A percentile compares a stretch with the other conserved stretches of the same genome.
Evolutionary conservation across 2,329 filamentous ascomycete species (phyloP).

Genomic region (Emmonsiellopsis sp.): DNA sequence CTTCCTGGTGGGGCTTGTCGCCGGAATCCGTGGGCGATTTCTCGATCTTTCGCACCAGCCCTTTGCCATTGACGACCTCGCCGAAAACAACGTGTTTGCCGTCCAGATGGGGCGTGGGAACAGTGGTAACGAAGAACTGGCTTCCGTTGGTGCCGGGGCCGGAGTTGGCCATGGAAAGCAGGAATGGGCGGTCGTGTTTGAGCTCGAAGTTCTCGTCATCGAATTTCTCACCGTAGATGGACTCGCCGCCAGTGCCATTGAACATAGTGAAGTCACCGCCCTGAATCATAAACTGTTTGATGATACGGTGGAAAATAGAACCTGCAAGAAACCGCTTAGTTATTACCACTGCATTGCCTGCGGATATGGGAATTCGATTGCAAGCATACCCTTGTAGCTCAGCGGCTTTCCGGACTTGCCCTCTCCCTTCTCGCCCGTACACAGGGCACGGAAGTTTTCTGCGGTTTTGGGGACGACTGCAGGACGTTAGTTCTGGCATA

Average conservation of each 20-base stretch:
- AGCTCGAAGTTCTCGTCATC: conserved; percentile 90
- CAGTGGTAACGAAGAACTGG: conserved; percentile 97
- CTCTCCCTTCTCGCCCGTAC: conserved; percentile 70
- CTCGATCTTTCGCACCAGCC: conserved; percentile 80
- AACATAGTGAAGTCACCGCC: conserved; percentile 93
- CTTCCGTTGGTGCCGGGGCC: conserved; percentile 92
- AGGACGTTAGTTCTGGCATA: neutral
- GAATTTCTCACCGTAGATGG: conserved; percentile 96
- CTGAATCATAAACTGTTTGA: conserved; percentile 98
- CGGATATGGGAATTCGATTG: neutral
- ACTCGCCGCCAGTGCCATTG: conserved; percentile 92
- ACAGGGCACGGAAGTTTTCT: conserved; percentile 76
- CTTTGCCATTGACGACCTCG: conserved; percentile 87
- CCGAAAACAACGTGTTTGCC: conserved; percentile 97
- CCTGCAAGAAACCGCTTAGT: conserved; percentile 34
- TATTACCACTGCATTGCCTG: neutral
- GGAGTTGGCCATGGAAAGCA: conserved; percentile 96
- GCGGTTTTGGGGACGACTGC: conserved; percentile 77
- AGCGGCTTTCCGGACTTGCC: conserved; percentile 76
- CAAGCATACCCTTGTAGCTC: conserved; percentile 64
- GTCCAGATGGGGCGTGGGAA: conserved; percentile 88
- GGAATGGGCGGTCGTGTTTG: conserved; percentile 87
- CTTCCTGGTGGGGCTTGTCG: conserved; percentile 71
- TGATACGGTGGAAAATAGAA: conserved; percentile 87
- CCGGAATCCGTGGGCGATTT: conserved; percentile 63